Evolutionary conservation across 164 flowering plant species (phyloP).

Genomic region (Akebia trifoliata): DNA sequence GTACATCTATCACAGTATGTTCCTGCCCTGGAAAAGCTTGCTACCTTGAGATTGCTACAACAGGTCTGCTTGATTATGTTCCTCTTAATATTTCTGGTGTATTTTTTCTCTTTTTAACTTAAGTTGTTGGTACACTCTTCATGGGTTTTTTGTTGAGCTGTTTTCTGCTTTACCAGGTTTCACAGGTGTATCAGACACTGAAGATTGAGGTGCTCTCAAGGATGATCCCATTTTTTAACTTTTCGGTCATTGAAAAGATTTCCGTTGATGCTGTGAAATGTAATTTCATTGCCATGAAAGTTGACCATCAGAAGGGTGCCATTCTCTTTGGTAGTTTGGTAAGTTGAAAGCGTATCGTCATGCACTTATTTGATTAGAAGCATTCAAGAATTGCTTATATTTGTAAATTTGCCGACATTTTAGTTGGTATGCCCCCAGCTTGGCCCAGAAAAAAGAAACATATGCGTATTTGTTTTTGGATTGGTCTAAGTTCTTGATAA

Average conservation of each 20-base stretch:
- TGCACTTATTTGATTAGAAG: neutral
- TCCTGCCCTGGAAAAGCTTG: slow-evolving; percentile 76
- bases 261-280: slow-evolving; percentile 82
- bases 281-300: slow-evolving; percentile 66
- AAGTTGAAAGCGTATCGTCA: slow-evolving; percentile 14
- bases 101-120: neutral
- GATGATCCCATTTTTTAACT: slow-evolving; percentile 78
- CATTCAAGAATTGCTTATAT: neutral
- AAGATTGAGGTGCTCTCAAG: slow-evolving; percentile 59
- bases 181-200: slow-evolving; percentile 84
- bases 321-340: slow-evolving; percentile 66
- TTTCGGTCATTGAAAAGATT: slow-evolving; percentile 69
- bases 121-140: too few species aligned
- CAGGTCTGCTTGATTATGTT: slow-evolving; percentile 46
- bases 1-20: slow-evolving; percentile 76
- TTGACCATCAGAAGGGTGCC: slow-evolving; percentile 73
- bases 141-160: neutral
- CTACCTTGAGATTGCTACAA: slow-evolving; percentile 77
- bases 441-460: too few species aligned
- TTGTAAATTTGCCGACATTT: neutral
- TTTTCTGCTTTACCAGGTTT: slow-evolving; percentile 47
- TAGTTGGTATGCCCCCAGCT: too few species aligned
- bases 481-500: neutral
- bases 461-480: too few species aligned
- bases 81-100: neutral